Percentiles rank a stretch among this genome's conserved stretches.
These are phyloP conservation scores for Pyrenochaeta sp. DNA, from an alignment of 2,329 filamentous ascomycete species.

Conservation along the genomic window DNA sequence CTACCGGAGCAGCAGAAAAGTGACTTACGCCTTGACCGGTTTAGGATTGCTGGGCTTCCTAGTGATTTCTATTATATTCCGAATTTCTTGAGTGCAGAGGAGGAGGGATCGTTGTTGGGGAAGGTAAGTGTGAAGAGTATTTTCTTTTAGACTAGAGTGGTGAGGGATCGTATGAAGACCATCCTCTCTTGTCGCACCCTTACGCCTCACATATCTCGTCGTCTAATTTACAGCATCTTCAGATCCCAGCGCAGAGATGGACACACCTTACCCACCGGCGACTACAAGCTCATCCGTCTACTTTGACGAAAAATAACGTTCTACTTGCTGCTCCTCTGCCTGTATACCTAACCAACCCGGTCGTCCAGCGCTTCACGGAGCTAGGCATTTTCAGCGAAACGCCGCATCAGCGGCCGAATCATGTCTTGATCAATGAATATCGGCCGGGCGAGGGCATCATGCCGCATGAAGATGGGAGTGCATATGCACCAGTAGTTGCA, in stretches of 20 bases:
- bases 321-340: slow-evolving; percentile 80
- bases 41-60: slow-evolving; percentile 64
- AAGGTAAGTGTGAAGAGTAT: slow-evolving; percentile 63
- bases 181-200: no score
- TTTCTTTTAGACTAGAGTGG: no score
- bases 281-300: slow-evolving; percentile 88
- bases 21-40: slow-evolving; percentile 13
- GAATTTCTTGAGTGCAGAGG: slow-evolving; percentile 79
- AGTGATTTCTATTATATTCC: slow-evolving; percentile 82
- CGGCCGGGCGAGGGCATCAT: slow-evolving; percentile 90
- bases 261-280: slow-evolving; percentile 86
- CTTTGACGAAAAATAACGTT: slow-evolving; percentile 74
- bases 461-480: slow-evolving; percentile 91
- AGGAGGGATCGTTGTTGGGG: slow-evolving; percentile 74
- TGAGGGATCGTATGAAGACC: no score
- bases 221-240: no score
- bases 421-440: slow-evolving; percentile 95
- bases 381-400: slow-evolving; percentile 67
- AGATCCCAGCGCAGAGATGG: slow-evolving; percentile 71
- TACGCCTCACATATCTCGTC: no score
- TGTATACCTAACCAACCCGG: slow-evolving; percentile 74
- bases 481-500: slow-evolving; percentile 88
- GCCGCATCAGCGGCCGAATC: slow-evolving; percentile 81
- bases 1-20: neutral
- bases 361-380: slow-evolving; percentile 66